These are phyloP conservation scores for Macroventuria anomochaeta DNA, from an alignment of 2,329 filamentous ascomycete genomes.

Conservation along the genomic window DNA sequence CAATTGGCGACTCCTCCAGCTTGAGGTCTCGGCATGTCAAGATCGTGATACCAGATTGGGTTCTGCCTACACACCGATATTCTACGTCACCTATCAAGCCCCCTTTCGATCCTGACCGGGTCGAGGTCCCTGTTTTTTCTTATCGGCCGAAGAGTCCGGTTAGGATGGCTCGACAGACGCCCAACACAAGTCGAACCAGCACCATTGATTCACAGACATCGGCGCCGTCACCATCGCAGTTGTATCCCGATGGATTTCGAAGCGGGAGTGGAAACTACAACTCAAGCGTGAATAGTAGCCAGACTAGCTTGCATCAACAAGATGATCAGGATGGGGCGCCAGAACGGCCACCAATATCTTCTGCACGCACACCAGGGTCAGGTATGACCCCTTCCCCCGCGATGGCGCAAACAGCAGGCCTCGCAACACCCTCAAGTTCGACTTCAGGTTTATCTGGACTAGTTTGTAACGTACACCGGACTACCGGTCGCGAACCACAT, in stretches of 20 bases:
- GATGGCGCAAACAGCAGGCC: constrained; percentile 46
- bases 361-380: constrained; percentile 45
- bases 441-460: constrained; percentile 69
- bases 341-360: constrained; percentile 43
- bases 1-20: constrained; percentile 39
- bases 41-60: constrained; percentile 56
- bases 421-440: constrained; percentile 50
- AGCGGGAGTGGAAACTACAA: constrained; percentile 47
- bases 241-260: constrained; percentile 46
- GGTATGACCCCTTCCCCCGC: constrained; percentile 55
- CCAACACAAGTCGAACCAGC: constrained; percentile 53
- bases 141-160: constrained; percentile 37
- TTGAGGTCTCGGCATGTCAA: constrained; percentile 56
- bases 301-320: constrained; percentile 54
- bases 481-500: constrained; percentile 88
- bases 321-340: constrained; percentile 51
- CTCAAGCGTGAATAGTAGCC: constrained; percentile 54
- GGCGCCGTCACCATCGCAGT: constrained; percentile 52
- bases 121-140: constrained; percentile 26
- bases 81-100: constrained; percentile 43
- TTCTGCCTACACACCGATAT: constrained; percentile 50
- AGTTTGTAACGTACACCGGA: constrained; percentile 75
- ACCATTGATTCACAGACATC: constrained; percentile 57
- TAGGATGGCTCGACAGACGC: constrained; percentile 53
- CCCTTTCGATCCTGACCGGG: constrained; percentile 26